Evolutionary conservation across 2,329 filamentous ascomycete genomes (phyloP).

Genomic region (Paracoccidioides lutzii): DNA sequence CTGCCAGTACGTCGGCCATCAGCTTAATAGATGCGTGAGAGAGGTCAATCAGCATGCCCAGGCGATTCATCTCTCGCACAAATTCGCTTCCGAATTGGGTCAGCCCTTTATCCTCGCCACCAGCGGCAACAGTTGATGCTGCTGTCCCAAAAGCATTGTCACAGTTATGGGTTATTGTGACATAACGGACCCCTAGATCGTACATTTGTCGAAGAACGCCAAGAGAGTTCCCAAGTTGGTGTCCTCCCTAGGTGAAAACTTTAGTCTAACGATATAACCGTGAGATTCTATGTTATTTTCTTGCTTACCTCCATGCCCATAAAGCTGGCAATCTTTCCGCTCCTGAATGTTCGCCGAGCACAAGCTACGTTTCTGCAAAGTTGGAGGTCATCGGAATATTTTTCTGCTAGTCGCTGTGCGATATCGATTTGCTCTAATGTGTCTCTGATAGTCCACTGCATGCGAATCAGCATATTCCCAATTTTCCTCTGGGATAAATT

Average conservation of each 20-base stretch:
- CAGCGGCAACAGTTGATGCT: slow-evolving; percentile 12
- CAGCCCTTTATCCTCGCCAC: slow-evolving; percentile 13
- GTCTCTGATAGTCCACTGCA: slow-evolving; percentile 14
- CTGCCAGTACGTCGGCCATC: slow-evolving; percentile 15
- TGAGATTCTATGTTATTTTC: not conserved
- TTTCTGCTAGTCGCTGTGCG: slow-evolving; percentile 13
- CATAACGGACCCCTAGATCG: slow-evolving; percentile 15
- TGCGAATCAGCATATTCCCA: not conserved
- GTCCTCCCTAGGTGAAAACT: slow-evolving; percentile 12
- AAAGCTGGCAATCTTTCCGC: slow-evolving; percentile 14
- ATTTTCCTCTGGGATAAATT: not conserved
- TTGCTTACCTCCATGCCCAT: slow-evolving; percentile 15
- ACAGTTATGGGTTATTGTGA: slow-evolving; percentile 19
- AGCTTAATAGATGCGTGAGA: slow-evolving; percentile 17
- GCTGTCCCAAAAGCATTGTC: slow-evolving; percentile 19
- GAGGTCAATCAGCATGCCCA: slow-evolving; percentile 20
- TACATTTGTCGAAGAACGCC: slow-evolving; percentile 9
- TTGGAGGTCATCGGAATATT: slow-evolving; percentile 14
- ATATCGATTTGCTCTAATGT: slow-evolving; percentile 20
- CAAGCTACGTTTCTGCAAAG: slow-evolving; percentile 14
- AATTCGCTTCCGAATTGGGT: slow-evolving; percentile 13
- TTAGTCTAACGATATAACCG: not conserved
- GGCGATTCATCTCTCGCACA: slow-evolving; percentile 18
- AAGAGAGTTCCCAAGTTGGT: slow-evolving; percentile 18
- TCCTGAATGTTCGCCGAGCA: slow-evolving; percentile 11